Base-by-base conservation (phyloP, 148 eudicot species). In the Cornus controversa region DNA sequence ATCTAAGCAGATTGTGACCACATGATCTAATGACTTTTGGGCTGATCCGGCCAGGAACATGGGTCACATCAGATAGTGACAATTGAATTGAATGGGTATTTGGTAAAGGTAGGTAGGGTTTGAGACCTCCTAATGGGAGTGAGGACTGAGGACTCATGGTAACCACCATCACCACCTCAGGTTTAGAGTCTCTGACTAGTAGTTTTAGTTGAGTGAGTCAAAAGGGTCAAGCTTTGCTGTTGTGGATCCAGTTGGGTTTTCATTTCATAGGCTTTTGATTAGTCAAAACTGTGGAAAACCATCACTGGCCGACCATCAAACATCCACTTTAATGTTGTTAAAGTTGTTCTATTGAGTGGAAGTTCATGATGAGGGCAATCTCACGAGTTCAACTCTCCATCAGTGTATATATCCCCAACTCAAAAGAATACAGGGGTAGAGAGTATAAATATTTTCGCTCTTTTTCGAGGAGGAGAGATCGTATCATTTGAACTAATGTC, bases 51-150 rank as follows among this genome's bases (percentile, higher is more conserved):
- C 14, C 23, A n/a, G 22, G 28, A 60, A 58, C 28, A 60, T 11
- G 66, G 50, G 67, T 73, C 76, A 73, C 76, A 73, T 73, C 76
- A 58, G 45, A 27, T 74, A 63, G 77, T 69, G 77, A 74, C 77
- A 63, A 37, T 31, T 1, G 9, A 63, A 37, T 31, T 1, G 9
- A 42, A 63, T 74, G 45, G 45, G 45, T 4, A 40, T 40, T 40
- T 36, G 69, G 27, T 31, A 23, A 34, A 58, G 64, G 27, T 57
- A 22, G 23, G 25, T 50, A n/a, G n/a, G n/a, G n/a, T n/a, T n/a
- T n/a, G n/a, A n/a, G 9, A 60, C 20, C 64, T 60, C 64, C 64
- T 18, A 6, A 13, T 60, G 60, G 60, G 22, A 20, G 60, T 18
- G 25, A 60, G n/a, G n/a, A n/a, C n/a, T n/a, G n/a, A n/a, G n/a